Evolutionary conservation across 2,329 filamentous ascomycete genomes (phyloP).

Genomic region (Raffaelea albimanens): DNA sequence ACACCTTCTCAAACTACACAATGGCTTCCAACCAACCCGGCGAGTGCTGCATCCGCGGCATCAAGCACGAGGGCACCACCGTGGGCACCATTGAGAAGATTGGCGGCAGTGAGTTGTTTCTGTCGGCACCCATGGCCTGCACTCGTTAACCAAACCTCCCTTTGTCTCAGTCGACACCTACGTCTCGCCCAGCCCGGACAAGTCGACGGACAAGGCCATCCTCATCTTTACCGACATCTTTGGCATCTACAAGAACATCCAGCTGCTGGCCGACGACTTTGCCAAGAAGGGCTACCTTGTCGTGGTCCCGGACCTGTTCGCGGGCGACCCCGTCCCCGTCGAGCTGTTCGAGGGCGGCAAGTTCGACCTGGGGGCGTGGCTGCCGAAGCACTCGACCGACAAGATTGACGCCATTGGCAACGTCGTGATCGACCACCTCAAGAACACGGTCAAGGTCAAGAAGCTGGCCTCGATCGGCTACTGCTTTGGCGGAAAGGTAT

Average conservation of each 20-base stretch:
- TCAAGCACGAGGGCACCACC: slow-evolving; percentile 42
- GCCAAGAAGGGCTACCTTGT: slow-evolving; percentile 64
- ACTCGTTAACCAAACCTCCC: too few species aligned
- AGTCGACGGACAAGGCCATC: slow-evolving; percentile 32
- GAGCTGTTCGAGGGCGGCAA: slow-evolving; percentile 30
- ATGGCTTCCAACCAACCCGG: slow-evolving; percentile 47
- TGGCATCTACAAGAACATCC: slow-evolving; percentile 44
- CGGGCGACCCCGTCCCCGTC: slow-evolving; percentile 50
- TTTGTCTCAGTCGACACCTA: too few species aligned
- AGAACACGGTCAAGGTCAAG: slow-evolving; percentile 43
- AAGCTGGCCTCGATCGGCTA: slow-evolving; percentile 60
- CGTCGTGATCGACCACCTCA: slow-evolving; percentile 46
- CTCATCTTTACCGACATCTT: slow-evolving; percentile 40
- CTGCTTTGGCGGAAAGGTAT: slow-evolving; percentile 64
- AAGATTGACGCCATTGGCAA: too few species aligned
- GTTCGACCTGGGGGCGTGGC: slow-evolving; percentile 27
- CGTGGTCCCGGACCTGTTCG: slow-evolving; percentile 62
- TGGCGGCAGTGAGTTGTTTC: too few species aligned
- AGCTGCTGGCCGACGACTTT: slow-evolving; percentile 64
- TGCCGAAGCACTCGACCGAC: too few species aligned
- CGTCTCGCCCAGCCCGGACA: slow-evolving; percentile 20
- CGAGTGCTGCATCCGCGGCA: slow-evolving; percentile 41
- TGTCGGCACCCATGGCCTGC: too few species aligned
- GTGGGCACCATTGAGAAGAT: too few species aligned
- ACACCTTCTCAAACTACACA: too few species aligned